Base-by-base conservation (phyloP, 257 asterid species). In the Nicotiana noctiflora region DNA sequence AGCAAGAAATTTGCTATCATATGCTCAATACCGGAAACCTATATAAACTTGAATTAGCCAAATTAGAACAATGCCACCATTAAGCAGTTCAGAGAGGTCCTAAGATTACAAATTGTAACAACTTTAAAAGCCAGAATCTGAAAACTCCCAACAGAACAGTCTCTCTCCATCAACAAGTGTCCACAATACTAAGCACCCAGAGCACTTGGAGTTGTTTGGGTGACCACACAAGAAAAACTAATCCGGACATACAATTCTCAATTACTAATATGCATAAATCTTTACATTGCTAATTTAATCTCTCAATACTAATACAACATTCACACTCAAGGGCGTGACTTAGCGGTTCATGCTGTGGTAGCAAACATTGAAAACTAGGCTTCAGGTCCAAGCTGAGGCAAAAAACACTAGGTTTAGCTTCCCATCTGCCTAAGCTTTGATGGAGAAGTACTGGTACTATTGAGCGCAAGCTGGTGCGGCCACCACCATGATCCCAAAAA, bases 31-130 rank as follows among this genome's bases (percentile, higher is more conserved):
- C 57, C 18, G 7, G 61, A 55, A 55, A 55, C 19, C 61, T 55
- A 15, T 55, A 75, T 76, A 27, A 18, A 86, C 77, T 40, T 78
- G 34, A 63, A 74, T 56, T 65, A 56, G 37, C 80, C 80, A n/a
- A 81, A 44, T 44, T 82, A 66, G 44, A 55, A 40, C 31, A 64
- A 64, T 31, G 37, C 74, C 72, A 6, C 17, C 17, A 17, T 7
- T 29, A 29, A 29, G 72, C 72, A 15, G 6, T 29, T 64, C 46
- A 14, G 19, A 3, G 14, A 64, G 6, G 49, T 64, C 49, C 49
- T 64, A 64, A 64, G 46, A 29, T 7, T 64, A 29, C 21, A 17
- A 27, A 64, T 64, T 27, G 5, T 15, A 29, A 29, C 21, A 15
- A 64, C 46, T 18, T 17, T 31, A 17, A 64, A 64, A 29, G 5